Percentiles rank a stretch among this genome's conserved stretches.
Conservation (phyloP, 805 yeast species). For the Soucietia sequanensis region DNA sequence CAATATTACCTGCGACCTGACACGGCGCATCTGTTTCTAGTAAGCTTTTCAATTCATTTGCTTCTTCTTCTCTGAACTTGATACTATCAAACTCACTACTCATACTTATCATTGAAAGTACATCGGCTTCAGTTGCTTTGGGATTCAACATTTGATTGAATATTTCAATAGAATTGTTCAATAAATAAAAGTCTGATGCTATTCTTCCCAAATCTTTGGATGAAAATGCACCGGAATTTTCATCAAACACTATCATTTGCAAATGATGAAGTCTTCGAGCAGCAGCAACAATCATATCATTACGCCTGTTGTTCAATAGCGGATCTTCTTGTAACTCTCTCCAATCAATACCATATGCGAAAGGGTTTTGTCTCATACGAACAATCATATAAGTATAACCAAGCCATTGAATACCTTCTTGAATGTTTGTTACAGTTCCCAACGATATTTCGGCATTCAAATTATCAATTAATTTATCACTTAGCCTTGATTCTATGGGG, state of each 20-base stretch:
- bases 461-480: conserved; percentile 81
- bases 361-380: conserved; percentile 92
- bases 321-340: conserved; percentile 83
- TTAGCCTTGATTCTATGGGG: conserved; percentile 86
- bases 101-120: conserved; percentile 82
- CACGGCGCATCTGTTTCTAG: conserved; percentile 66
- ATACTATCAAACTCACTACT: conserved; percentile 92
- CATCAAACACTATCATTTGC: conserved; percentile 94
- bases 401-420: conserved; percentile 96
- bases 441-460: conserved; percentile 94
- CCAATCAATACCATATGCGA: conserved; percentile 90
- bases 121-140: conserved; percentile 87
- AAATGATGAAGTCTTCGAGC: conserved; percentile 80
- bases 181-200: conserved; percentile 88
- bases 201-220: conserved; percentile 91
- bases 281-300: conserved; percentile 73
- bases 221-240: conserved; percentile 70
- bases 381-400: conserved; percentile 95
- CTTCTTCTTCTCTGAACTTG: conserved; percentile 85
- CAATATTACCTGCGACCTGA: conserved; percentile 76
- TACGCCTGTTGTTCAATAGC: conserved; percentile 64
- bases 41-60: conserved; percentile 64
- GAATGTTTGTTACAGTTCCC: conserved; percentile 92
- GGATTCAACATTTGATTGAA: conserved; percentile 86
- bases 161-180: conserved; percentile 82